A percentile compares a stretch with the other conserved stretches of the same genome.
Evolutionary conservation across 192 early-diverging fungal genomes (phyloP).

Genomic region (Backusella macrospora): DNA sequence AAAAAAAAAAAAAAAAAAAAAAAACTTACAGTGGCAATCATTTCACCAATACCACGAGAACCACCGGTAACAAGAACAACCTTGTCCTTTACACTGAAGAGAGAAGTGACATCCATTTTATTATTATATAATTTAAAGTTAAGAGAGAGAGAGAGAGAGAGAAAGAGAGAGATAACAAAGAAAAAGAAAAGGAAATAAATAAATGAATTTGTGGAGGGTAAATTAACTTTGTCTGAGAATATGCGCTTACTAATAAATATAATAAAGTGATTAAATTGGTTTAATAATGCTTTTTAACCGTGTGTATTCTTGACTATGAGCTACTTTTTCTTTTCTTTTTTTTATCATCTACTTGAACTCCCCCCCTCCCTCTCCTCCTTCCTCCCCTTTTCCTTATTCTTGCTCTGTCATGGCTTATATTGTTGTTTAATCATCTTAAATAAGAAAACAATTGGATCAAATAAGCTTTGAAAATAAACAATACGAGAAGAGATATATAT

Average conservation of each 20-base stretch:
- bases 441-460: too few relatives aligned
- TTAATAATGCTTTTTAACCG: neutral
- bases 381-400: neutral
- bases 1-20: too few relatives aligned
- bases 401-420: too few relatives aligned
- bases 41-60: constrained; percentile 60
- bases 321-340: neutral
- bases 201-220: too few relatives aligned
- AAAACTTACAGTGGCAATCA: constrained; percentile 53
- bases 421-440: too few relatives aligned
- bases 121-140: neutral
- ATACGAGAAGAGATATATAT: too few relatives aligned
- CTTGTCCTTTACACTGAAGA: constrained; percentile 26
- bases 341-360: neutral
- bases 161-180: neutral
- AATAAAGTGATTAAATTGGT: neutral
- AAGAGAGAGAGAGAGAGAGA: neutral
- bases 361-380: too few relatives aligned
- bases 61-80: constrained; percentile 85
- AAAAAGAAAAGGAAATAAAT: neutral
- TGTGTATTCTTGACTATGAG: neutral
- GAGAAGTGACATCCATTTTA: constrained; percentile 18
- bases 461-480: too few relatives aligned
- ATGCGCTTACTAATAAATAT: neutral
- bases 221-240: neutral